A percentile compares a stretch with the other conserved stretches of the same genome.
Conservation (phyloP, 2,329 filamentous ascomycete genomes). For the Microcyclospora tardicrescens region DNA sequence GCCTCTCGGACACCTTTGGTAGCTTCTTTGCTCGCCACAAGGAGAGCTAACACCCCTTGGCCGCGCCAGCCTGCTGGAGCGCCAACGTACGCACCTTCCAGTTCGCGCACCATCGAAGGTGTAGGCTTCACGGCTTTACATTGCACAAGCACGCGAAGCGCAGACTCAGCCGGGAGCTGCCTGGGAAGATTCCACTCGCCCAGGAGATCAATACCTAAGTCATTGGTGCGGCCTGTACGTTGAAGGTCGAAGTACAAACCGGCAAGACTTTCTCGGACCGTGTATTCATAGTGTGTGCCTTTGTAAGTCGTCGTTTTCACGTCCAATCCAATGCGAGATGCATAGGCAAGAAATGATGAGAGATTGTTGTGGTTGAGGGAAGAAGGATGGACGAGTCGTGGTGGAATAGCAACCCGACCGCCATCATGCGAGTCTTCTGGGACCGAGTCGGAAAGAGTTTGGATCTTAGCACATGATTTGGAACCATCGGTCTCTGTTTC, state of each 20-base stretch:
- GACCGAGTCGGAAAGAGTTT: too few relatives aligned
- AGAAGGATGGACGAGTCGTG: too few relatives aligned
- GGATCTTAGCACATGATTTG: too few relatives aligned
- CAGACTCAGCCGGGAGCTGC: slow-evolving; percentile 12
- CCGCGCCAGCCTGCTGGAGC: slow-evolving; percentile 63
- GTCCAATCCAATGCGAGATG: slow-evolving; percentile 43
- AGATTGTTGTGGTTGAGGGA: slow-evolving; percentile 47
- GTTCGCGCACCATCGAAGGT: slow-evolving; percentile 55
- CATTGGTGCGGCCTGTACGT: slow-evolving; percentile 52
- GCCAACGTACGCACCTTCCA: slow-evolving; percentile 64
- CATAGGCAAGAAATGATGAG: slow-evolving; percentile 52
- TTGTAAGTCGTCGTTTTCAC: slow-evolving; percentile 47
- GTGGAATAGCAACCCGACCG: too few relatives aligned
- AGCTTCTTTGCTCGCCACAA: slow-evolving; percentile 56
- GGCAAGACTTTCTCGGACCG: slow-evolving; percentile 42
- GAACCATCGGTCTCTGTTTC: too few relatives aligned
- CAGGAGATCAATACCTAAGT: slow-evolving; percentile 62
- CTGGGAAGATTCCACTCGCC: slow-evolving; percentile 53
- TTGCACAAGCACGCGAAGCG: slow-evolving; percentile 41
- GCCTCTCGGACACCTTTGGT: slow-evolving; percentile 69
- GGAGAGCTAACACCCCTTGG: slow-evolving; percentile 51
- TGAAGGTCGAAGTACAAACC: slow-evolving; percentile 51
- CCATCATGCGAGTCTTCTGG: too few relatives aligned
- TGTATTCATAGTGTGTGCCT: slow-evolving; percentile 70
- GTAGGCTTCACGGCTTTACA: slow-evolving; percentile 50